Evolutionary conservation across 2,329 filamentous ascomycete genomes (phyloP).

Genomic region (Phyllosticta paracitricarpa): DNA sequence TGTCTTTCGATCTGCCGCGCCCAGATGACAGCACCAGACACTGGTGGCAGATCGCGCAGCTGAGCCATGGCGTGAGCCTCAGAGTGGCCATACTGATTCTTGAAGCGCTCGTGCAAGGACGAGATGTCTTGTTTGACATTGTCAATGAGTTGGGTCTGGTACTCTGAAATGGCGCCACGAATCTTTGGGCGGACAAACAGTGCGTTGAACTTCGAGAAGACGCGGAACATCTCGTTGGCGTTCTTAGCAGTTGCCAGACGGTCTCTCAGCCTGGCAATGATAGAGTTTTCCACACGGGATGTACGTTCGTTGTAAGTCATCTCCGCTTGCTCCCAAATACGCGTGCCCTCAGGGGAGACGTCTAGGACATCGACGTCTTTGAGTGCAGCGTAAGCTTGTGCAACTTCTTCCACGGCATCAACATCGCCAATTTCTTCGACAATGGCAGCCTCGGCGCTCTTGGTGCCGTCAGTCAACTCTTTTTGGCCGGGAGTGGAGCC

Average conservation of each 20-base stretch:
- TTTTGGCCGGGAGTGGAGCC: conserved; percentile 46
- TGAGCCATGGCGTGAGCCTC: conserved; percentile 98
- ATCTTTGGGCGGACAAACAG: conserved; percentile 99
- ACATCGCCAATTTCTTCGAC: conserved; percentile 95
- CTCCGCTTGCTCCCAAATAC: conserved; percentile 87
- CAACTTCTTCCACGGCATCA: conserved; percentile 92
- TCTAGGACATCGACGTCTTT: conserved; percentile 94
- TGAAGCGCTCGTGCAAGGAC: conserved; percentile 89
- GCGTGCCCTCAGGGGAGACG: conserved; percentile 79
- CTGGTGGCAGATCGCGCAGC: conserved; percentile 85
- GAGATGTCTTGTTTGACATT: conserved; percentile 96
- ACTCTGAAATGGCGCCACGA: conserved; percentile 92
- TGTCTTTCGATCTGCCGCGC: conserved; percentile 94
- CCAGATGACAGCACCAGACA: conserved; percentile 96
- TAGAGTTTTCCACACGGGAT: conserved; percentile 94
- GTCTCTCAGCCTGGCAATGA: conserved; percentile 88
- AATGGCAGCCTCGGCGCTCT: conserved; percentile 45
- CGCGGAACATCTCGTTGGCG: conserved; percentile 98
- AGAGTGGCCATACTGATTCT: conserved; percentile 96
- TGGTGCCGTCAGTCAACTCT: conserved; percentile 19
- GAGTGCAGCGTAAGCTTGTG: conserved; percentile 84
- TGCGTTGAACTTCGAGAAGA: conserved; percentile 99
- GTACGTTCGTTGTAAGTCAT: conserved; percentile 96
- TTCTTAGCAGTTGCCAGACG: conserved; percentile 91
- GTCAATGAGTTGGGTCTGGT: conserved; percentile 95